Base-by-base conservation (phyloP, 805 yeast species). In the Yarrowia sp. region DNA sequence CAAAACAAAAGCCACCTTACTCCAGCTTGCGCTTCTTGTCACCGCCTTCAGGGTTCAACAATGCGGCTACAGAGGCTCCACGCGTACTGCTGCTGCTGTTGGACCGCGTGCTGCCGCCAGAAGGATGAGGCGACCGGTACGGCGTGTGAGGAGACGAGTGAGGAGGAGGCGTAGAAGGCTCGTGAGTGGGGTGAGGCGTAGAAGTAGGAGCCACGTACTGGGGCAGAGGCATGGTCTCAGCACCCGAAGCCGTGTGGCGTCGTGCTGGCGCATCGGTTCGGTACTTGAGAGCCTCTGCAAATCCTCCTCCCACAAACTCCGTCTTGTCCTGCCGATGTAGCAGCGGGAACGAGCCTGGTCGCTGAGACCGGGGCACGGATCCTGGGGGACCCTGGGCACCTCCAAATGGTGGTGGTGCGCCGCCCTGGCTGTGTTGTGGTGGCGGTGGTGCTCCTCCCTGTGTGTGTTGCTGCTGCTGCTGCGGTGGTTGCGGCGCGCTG, bases 341-440 rank as follows among this genome's bases (percentile, higher is more conserved):
- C 43, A 69, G 58, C 3, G 72, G 72, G 58, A 68, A 68, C 15
- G 71, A 69, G n/a, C 72, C 72, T 6, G 72, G 71, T 4, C 72
- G 70, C 50, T 69, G 70, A 33, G 69, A 71, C 33, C 72, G 63
- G 4, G 68, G 17, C 18, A 68, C 65, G 35, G 53, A 47, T 7
- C 67, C 61, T 11, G 51, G 51, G 15, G 48, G 47, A 11, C 62
- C 55, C 7, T 31, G 15, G 3, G 55, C 28, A 1, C 39, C 41
- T 15, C 58, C 32, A 36, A 41, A 41, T 14, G 65, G 64, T 22
- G 47, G 62, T 15, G 64, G 57, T 38, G 58, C 58, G 10, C 36
- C 44, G n/a, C 60, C 44, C 44, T 18, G 58, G 8, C 33, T 14
- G 22, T 18, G 58, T 51, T 38, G 55, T n/a, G 35, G 57, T 32